Evolutionary conservation across 75 land plant genomes (phyloP).

Genomic region (Adiantum capillusveneris): DNA sequence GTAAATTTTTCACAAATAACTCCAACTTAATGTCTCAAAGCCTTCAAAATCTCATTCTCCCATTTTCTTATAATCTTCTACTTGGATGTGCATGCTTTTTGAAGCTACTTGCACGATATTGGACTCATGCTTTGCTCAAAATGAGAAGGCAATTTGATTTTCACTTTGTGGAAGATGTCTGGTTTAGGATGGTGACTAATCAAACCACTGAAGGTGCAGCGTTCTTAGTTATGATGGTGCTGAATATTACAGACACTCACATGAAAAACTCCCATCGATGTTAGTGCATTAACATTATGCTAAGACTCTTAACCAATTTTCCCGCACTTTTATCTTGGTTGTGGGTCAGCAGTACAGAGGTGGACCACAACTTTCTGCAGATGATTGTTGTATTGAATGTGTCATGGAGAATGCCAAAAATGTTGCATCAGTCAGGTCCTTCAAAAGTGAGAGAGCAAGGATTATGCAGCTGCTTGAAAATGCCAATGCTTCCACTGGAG

Average conservation of each 20-base stretch:
- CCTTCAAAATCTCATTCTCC: too few species aligned
- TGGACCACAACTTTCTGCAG: conserved; percentile 54
- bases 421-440: conserved; percentile 56
- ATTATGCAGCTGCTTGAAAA: conserved; percentile 61
- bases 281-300: not conserved
- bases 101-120: too few species aligned
- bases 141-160: not conserved
- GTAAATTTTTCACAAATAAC: too few species aligned
- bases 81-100: too few species aligned
- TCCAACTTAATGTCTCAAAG: too few species aligned
- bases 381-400: conserved; percentile 64
- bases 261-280: not conserved
- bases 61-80: too few species aligned
- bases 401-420: conserved; percentile 51
- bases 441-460: conserved; percentile 46
- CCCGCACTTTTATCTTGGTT: not conserved
- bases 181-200: too few species aligned
- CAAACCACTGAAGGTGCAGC: too few species aligned
- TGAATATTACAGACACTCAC: too few species aligned
- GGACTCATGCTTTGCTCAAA: not conserved
- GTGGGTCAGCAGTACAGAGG: conserved; percentile 56
- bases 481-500: conserved; percentile 46
- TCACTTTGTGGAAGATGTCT: too few species aligned
- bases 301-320: not conserved
- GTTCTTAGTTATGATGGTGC: too few species aligned